These are phyloP conservation scores for Magnolia changhungtana DNA, from an alignment of 164 flowering plant genomes.

Conservation along the genomic window DNA sequence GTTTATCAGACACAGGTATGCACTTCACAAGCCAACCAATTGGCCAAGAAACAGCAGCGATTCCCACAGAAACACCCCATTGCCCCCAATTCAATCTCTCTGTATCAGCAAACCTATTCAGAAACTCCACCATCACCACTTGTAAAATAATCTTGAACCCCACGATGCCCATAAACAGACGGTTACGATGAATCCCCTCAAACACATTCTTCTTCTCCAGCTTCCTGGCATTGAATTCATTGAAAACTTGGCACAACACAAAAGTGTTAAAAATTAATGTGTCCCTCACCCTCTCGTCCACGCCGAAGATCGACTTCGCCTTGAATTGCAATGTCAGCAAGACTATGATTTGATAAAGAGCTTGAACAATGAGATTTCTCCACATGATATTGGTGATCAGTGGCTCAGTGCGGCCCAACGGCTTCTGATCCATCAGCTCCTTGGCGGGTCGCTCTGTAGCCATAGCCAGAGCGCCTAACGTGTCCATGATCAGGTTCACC, in stretches of 20 bases:
- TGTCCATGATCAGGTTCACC: conserved; percentile 80
- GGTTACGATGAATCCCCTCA: conserved; percentile 38
- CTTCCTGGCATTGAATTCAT: conserved; percentile 51
- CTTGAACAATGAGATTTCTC: conserved; percentile 59
- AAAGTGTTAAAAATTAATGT: conserved; percentile 56
- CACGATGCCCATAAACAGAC: conserved; percentile 42
- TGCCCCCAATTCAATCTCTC: conserved; percentile 53
- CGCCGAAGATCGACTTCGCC: conserved; percentile 38
- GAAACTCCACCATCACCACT: conserved; percentile 47
- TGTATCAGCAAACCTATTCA: conserved; percentile 51
- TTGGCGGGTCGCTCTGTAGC: conserved; percentile 56
- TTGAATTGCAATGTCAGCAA: conserved; percentile 46
- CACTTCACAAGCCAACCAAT: conserved; percentile 51
- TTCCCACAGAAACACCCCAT: conserved; percentile 44
- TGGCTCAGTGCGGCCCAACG: conserved; percentile 48
- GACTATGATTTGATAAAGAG: conserved; percentile 41
- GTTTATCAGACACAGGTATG: too few relatives aligned
- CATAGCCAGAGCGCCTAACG: conserved; percentile 58
- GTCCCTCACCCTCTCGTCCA: conserved; percentile 32
- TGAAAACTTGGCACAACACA: conserved; percentile 58
- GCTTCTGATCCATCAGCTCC: conserved; percentile 50
- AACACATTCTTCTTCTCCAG: conserved; percentile 45
- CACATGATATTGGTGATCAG: conserved; percentile 67
- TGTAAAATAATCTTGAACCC: conserved; percentile 40
- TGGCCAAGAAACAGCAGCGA: conserved; percentile 47